Conservation (phyloP, 2,329 filamentous ascomycete genomes). For the Calonectria hawksworthii region DNA sequence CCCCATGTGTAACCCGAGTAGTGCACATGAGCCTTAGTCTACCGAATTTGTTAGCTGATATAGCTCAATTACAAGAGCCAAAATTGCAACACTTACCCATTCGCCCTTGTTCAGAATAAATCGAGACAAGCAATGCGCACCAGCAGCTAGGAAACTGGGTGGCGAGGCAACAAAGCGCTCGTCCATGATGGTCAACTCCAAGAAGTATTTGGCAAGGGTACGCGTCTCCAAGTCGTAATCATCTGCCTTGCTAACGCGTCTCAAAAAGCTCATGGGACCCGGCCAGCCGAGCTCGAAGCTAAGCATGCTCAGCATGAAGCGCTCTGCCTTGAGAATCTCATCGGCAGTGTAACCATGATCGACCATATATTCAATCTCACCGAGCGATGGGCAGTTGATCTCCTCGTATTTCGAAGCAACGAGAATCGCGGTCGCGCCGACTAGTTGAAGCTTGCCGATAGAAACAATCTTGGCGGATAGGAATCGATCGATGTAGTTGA, state of each 20-base stretch:
- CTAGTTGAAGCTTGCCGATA: slow-evolving; percentile 93
- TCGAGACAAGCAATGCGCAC: slow-evolving; percentile 91
- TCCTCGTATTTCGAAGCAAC: slow-evolving; percentile 99
- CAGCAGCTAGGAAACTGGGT: slow-evolving; percentile 91
- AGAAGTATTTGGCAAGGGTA: slow-evolving; percentile 96
- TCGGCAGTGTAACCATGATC: slow-evolving; percentile 90
- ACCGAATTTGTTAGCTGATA: slow-evolving; percentile 51
- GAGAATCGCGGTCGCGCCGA: slow-evolving; percentile 95
- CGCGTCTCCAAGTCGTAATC: slow-evolving; percentile 97
- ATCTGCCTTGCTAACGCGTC: slow-evolving; percentile 97
- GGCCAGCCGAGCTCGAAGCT: slow-evolving; percentile 97
- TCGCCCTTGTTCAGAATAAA: slow-evolving; percentile 91
- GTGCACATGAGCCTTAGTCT: slow-evolving; percentile 88
- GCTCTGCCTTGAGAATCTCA: slow-evolving; percentile 96
- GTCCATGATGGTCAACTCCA: slow-evolving; percentile 97
- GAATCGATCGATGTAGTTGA: slow-evolving; percentile 98
- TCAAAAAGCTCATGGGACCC: slow-evolving; percentile 98
- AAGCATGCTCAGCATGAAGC: slow-evolving; percentile 98
- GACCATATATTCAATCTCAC: slow-evolving; percentile 99
- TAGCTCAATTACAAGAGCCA: background rate
- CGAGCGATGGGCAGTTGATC: slow-evolving; percentile 95
- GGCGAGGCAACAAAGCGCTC: slow-evolving; percentile 94
- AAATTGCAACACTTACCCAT: slow-evolving; percentile 78
- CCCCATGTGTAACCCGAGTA: slow-evolving; percentile 94
- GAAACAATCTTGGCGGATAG: slow-evolving; percentile 95